Evolutionary conservation across 2,329 filamentous ascomycete species (phyloP).

Genomic region (Stemphylium vesicarium): DNA sequence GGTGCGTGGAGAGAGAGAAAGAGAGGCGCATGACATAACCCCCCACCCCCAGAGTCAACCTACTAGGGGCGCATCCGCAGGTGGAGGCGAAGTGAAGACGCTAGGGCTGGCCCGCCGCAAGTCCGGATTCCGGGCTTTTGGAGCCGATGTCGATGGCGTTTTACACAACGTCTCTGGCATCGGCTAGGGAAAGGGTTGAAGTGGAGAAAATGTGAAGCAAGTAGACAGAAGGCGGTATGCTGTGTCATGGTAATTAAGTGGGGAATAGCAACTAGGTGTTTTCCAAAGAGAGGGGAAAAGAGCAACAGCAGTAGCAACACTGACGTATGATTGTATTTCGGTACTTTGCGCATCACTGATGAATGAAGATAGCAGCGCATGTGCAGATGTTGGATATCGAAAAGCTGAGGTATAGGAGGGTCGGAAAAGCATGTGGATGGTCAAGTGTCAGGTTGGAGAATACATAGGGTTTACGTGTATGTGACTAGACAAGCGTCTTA

Average conservation of each 20-base stretch:
- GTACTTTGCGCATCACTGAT: too few relatives aligned
- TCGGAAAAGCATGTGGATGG: conserved; percentile 8
- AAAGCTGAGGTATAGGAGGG: conserved; percentile 8
- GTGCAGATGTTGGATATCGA: conserved; percentile 7
- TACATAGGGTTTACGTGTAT: background rate
- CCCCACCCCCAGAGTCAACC: background rate
- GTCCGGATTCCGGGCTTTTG: conserved; percentile 22
- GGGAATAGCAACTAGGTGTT: too few relatives aligned
- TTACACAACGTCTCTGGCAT: background rate
- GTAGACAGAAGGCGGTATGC: too few relatives aligned
- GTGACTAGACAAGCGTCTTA: conserved; percentile 12
- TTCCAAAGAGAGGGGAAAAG: background rate
- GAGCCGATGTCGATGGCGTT: conserved; percentile 11
- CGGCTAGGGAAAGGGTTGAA: background rate
- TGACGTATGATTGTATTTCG: background rate
- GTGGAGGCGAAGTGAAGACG: conserved; percentile 8
- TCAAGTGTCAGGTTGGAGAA: conserved; percentile 10
- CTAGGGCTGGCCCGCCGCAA: conserved; percentile 2
- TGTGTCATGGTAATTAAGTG: too few relatives aligned
- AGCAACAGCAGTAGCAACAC: background rate
- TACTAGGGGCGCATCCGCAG: background rate
- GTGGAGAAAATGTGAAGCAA: background rate
- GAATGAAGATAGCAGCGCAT: background rate
- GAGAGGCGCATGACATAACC: background rate
- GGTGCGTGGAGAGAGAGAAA: background rate